A percentile compares a stretch with the other conserved stretches of the same genome.
These are phyloP conservation scores for Spathaspora girioi DNA, from an alignment of 805 yeast genomes.

Conservation along the genomic window DNA sequence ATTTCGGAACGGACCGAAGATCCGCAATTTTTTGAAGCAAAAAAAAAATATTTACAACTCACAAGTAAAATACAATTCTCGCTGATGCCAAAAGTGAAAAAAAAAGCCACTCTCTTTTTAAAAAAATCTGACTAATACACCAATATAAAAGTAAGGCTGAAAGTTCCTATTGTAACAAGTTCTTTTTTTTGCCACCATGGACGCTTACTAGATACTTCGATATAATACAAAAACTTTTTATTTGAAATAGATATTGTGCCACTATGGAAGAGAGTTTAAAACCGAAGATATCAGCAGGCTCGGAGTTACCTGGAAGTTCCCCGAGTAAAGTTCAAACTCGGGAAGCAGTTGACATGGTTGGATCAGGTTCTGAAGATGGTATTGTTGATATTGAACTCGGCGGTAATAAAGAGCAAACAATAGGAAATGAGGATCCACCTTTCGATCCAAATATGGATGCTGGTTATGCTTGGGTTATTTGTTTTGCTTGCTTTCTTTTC, in stretches of 20 bases:
- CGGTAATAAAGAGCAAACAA: background rate
- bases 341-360: background rate
- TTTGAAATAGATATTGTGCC: too few relatives aligned
- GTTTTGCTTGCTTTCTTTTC: conserved; percentile 45
- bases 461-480: conserved; percentile 68
- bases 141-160: too few relatives aligned
- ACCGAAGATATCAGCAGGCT: background rate
- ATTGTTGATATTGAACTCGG: background rate
- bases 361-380: background rate
- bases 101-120: too few relatives aligned
- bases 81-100: too few relatives aligned
- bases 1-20: too few relatives aligned
- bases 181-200: background rate
- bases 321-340: background rate
- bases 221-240: background rate
- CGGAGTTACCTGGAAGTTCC: background rate
- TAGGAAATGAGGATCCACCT: background rate
- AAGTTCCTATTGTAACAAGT: background rate
- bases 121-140: too few relatives aligned
- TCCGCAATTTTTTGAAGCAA: too few relatives aligned
- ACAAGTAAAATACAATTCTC: too few relatives aligned
- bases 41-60: too few relatives aligned
- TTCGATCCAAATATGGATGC: conserved; percentile 41
- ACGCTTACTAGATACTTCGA: background rate
- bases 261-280: background rate